Evolutionary conservation across 2,329 filamentous ascomycete species (phyloP).

Genomic region (Stagonosporopsis tanaceti): DNA sequence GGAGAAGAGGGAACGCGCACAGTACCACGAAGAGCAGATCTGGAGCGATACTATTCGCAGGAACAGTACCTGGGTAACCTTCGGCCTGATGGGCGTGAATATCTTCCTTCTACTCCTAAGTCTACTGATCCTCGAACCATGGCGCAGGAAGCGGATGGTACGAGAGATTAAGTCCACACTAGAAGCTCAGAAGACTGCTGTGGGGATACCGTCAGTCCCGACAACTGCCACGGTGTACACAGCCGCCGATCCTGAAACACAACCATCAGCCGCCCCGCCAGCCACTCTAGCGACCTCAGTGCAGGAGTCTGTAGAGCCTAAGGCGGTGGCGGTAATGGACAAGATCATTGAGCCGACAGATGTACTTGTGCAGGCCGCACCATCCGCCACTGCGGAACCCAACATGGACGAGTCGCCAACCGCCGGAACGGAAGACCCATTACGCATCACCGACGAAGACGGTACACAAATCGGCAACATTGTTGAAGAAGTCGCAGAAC

Average conservation of each 20-base stretch:
- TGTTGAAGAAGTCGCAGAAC: slow-evolving; percentile 10
- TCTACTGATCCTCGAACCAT: slow-evolving; percentile 91
- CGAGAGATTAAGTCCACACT: slow-evolving; percentile 66
- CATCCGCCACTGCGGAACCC: neutral
- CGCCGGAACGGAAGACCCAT: slow-evolving; percentile 21
- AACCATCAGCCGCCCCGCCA: neutral
- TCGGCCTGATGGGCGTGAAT: slow-evolving; percentile 97
- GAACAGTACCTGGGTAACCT: slow-evolving; percentile 98
- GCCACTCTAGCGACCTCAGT: neutral
- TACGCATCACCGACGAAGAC: slow-evolving; percentile 15
- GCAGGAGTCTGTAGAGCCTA: slow-evolving; percentile 20
- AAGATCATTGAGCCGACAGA: slow-evolving; percentile 26
- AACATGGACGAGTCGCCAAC: slow-evolving; percentile 17
- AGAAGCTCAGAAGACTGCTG: slow-evolving; percentile 41
- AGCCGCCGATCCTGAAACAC: slow-evolving; percentile 2
- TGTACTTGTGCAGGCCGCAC: neutral
- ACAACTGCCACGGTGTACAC: slow-evolving; percentile 7
- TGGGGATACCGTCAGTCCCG: slow-evolving; percentile 21
- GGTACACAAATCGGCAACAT: slow-evolving; percentile 7
- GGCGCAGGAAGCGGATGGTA: slow-evolving; percentile 82
- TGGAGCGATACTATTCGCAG: slow-evolving; percentile 97
- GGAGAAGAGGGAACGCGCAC: slow-evolving; percentile 81
- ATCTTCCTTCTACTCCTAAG: slow-evolving; percentile 86
- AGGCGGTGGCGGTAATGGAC: slow-evolving; percentile 34
- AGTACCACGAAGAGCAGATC: slow-evolving; percentile 99